These are phyloP conservation scores for Sordaria brevicollis DNA, from an alignment of 495 filamentous ascomycete species.

Conservation along the genomic window DNA sequence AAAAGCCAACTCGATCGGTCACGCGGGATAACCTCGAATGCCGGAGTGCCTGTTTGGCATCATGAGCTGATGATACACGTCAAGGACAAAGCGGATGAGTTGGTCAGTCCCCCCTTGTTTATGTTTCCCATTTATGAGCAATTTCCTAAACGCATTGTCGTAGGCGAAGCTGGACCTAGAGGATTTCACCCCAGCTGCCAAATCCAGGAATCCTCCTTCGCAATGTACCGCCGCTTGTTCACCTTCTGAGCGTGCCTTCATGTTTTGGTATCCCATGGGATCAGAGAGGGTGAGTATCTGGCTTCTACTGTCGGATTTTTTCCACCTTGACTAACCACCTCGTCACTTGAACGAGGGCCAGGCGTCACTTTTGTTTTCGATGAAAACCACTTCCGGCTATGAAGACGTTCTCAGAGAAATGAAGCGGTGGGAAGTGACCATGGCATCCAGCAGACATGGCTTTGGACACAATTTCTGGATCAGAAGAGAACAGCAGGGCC, in stretches of 20 bases:
- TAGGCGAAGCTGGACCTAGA: constrained; percentile 15
- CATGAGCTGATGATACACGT: constrained; percentile 22
- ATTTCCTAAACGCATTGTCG: background rate
- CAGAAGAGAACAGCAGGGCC: background rate
- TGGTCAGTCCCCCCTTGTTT: constrained; percentile 8
- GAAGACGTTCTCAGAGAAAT: constrained; percentile 8
- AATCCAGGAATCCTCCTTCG: background rate
- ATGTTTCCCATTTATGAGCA: background rate
- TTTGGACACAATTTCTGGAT: background rate
- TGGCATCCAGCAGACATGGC: background rate
- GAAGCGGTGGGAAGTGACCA: background rate
- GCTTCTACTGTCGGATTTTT: background rate
- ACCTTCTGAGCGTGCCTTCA: constrained; percentile 2
- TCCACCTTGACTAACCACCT: background rate
- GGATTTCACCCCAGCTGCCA: constrained; percentile 2
- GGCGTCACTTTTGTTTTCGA: constrained; percentile 5
- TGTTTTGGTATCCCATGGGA: constrained; percentile 10
- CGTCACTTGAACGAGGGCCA: background rate
- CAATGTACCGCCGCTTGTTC: constrained; percentile 4
- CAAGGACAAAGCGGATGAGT: constrained; percentile 22
- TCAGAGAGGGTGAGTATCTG: background rate
- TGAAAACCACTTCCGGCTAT: constrained; percentile 9
- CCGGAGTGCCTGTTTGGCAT: constrained; percentile 7
- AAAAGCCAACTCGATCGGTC: constrained; percentile 12
- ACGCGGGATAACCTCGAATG: constrained; percentile 7